Percentiles rank a stretch among this genome's conserved stretches.
Evolutionary conservation across 1,284 basidiomycete species (phyloP).

Genomic region (Marasmius tenuissimus): DNA sequence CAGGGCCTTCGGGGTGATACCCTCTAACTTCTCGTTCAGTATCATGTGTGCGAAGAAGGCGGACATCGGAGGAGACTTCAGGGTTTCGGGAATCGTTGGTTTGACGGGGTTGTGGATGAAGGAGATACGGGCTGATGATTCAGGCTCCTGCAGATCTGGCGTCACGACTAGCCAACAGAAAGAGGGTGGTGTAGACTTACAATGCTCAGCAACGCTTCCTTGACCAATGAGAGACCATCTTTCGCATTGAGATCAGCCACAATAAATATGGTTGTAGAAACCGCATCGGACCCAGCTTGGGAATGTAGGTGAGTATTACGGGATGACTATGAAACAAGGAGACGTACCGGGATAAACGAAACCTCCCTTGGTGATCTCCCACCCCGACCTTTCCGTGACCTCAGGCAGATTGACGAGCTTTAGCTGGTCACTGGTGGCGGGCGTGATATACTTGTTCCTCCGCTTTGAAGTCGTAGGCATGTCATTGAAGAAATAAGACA

Average conservation of each 20-base stretch:
- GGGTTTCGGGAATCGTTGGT: constrained; percentile 14
- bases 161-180: background rate
- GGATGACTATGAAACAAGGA: background rate
- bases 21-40: constrained; percentile 35
- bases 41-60: constrained; percentile 49
- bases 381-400: constrained; percentile 40
- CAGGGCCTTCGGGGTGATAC: constrained; percentile 36
- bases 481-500: constrained; percentile 88
- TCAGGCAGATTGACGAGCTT: constrained; percentile 53
- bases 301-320: constrained; percentile 2
- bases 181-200: constrained; percentile 38
- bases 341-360: constrained; percentile 58
- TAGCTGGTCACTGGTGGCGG: constrained; percentile 43
- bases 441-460: constrained; percentile 73
- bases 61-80: constrained; percentile 29
- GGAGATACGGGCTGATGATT: constrained; percentile 49
- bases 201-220: constrained; percentile 64
- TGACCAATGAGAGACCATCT: constrained; percentile 56
- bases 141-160: constrained; percentile 33
- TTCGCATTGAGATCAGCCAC: constrained; percentile 78
- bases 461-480: constrained; percentile 69
- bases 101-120: constrained; percentile 65
- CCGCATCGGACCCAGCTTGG: constrained; percentile 34
- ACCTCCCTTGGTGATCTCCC: constrained; percentile 23
- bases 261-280: constrained; percentile 61